A percentile compares a stretch with the other conserved stretches of the same genome.
These are phyloP conservation scores for Viola odorata DNA, from an alignment of 345 rosid genomes.

Conservation along the genomic window DNA sequence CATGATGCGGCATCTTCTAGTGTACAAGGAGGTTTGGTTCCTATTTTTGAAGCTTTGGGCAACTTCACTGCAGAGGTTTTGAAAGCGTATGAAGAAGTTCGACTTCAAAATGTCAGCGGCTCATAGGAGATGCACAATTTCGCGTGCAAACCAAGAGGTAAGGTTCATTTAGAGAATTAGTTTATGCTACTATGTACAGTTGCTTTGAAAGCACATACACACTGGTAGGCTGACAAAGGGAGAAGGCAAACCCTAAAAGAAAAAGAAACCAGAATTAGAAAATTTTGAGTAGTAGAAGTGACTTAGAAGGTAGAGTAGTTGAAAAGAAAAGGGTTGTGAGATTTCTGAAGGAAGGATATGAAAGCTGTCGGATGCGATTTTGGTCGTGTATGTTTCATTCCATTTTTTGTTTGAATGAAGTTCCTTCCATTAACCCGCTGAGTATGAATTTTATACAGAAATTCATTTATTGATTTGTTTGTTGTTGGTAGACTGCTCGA, in stretches of 20 bases:
- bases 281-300: not conserved
- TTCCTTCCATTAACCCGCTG: constrained; percentile 13
- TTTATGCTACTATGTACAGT: constrained; percentile 14
- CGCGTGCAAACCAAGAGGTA: not conserved
- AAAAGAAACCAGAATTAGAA: not conserved
- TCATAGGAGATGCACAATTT: constrained; percentile 9
- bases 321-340: not conserved
- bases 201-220: not conserved
- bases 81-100: constrained; percentile 73
- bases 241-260: not conserved
- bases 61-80: constrained; percentile 69
- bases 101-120: constrained; percentile 33
- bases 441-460: constrained; percentile 37
- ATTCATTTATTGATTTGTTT: constrained; percentile 50
- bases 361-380: constrained; percentile 7
- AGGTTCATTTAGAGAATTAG: not conserved
- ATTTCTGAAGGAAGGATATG: constrained; percentile 6
- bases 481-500: constrained; percentile 15
- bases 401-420: not conserved
- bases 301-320: not conserved
- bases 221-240: not conserved
- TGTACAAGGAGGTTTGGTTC: constrained; percentile 71
- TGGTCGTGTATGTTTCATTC: not conserved
- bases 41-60: constrained; percentile 78
- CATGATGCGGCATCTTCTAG: constrained; percentile 74